Evolutionary conservation across 1,139 yeast species (phyloP), one percentile per base, ranked within the genome.

Genomic region (Suhomyces panamericanus): DNA sequence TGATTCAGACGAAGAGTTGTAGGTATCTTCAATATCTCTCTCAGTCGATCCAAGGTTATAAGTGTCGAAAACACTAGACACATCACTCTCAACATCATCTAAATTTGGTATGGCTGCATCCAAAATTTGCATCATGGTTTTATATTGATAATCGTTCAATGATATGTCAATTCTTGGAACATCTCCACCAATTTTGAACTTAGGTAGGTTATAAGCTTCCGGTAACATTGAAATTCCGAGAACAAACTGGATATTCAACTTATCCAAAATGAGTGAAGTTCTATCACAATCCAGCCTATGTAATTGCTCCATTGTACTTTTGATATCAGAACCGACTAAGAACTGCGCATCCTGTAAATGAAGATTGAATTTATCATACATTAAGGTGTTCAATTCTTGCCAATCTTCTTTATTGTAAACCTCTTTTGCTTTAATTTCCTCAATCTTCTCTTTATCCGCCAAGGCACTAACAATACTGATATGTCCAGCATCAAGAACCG

Each of bases 401-500:
- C 93, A 85, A 59, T 90, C 96, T 1, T 78, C 76, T n/a, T 77
- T 78, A 1, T 82, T 78, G 61, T 90, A 90, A 49, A 76, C 80
- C 38, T 79, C 79, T 60, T 88, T 82, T 8, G 80, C 70, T 56
- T 85, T 89, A 42, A 91, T 80, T 49, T 85, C 85, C 42, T 85
- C 83, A 32, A 90, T 78, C 41, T 80, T 81, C 3, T 79, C 77
- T 54, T 80, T 80, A 39, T 88, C 88, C 2, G 85, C 96, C 38
- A 91, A 73, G 52, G 90, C 93, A 62, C 96, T 88, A 2, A 75
- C 69, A 7, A 93, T 82, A 56, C 91, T 84, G 29, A 95, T 85
- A 62, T 93, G 97, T 58, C 99, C 99, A 12, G 98, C 97, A 75
- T 95, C 99, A 46, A 95, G 73, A 12, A 93, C 81, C 4, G 93